phyloP scores from a whole-genome alignment of 805 yeast species.

The Candida berthetii region DNA sequence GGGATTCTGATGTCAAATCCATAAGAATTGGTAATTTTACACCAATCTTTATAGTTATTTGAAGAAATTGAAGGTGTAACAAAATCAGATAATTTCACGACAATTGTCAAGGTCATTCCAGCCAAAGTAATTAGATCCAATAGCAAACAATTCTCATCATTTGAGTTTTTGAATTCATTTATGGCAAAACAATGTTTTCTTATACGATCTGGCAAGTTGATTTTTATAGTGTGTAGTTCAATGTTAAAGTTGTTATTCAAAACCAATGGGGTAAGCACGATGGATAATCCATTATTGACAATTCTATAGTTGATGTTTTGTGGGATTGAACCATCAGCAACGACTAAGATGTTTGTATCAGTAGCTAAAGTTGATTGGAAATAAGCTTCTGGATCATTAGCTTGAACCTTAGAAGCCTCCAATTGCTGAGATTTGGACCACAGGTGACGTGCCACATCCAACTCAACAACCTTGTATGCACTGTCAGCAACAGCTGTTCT shows the following conservation, averaged over 20 bases:
- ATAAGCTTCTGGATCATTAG: constrained; percentile 13
- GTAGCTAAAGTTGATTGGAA: constrained; percentile 12
- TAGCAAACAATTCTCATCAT: constrained; percentile 23
- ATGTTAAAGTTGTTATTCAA: constrained; percentile 17
- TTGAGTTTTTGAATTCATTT: constrained; percentile 22
- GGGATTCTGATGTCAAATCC: constrained; percentile 55
- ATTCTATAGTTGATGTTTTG: constrained; percentile 21
- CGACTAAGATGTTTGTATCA: constrained; percentile 19
- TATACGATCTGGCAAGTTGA: constrained; percentile 32
- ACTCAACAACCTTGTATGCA: constrained; percentile 5
- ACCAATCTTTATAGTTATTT: constrained; percentile 41
- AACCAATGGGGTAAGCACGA: constrained; percentile 15
- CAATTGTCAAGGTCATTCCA: constrained; percentile 46
- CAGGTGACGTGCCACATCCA: constrained; percentile 18
- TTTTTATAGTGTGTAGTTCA: constrained; percentile 13
- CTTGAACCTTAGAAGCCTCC: neutral
- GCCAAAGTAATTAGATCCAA: constrained; percentile 48
- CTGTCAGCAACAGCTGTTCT: neutral
- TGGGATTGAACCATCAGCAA: constrained; percentile 28
- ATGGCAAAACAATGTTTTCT: constrained; percentile 30
- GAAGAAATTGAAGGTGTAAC: constrained; percentile 12
- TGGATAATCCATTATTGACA: constrained; percentile 9
- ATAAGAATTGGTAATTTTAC: constrained; percentile 62
- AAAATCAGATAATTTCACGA: constrained; percentile 39
- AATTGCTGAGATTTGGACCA: constrained; percentile 7